Evolutionary conservation across 108 stramenopile genomes (phyloP).

Genomic region (Pseudonitzschia delicatissima): DNA sequence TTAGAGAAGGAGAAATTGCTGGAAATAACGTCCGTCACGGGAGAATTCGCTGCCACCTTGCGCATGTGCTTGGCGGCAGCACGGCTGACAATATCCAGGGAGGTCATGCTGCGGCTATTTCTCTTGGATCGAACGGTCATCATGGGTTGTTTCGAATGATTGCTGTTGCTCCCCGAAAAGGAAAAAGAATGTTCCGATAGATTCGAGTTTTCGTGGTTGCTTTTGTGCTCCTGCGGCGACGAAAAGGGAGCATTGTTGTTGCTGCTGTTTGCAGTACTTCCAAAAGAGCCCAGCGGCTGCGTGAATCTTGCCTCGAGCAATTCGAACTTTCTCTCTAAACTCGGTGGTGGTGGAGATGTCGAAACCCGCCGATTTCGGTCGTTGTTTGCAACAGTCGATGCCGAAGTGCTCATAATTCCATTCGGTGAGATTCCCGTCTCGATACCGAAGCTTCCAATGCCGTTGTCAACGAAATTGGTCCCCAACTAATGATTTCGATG

Average conservation of each 20-base stretch:
- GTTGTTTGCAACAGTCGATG: too few relatives aligned
- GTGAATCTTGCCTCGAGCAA: conserved; percentile 55
- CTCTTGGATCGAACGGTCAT: conserved; percentile 9
- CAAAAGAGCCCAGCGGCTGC: conserved; percentile 12
- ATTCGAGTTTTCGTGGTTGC: not conserved
- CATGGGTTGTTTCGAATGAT: not conserved
- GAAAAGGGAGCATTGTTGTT: not conserved
- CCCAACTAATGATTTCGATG: too few relatives aligned
- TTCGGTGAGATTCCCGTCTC: too few relatives aligned
- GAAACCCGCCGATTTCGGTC: too few relatives aligned
- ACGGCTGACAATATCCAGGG: conserved; percentile 27
- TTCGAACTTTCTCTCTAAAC: conserved; percentile 44
- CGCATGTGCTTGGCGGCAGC: conserved; percentile 49
- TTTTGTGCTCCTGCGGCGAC: not conserved
- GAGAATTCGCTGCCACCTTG: conserved; percentile 31
- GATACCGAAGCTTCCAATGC: too few relatives aligned
- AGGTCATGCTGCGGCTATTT: conserved; percentile 3
- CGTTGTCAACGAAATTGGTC: too few relatives aligned
- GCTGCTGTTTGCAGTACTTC: not conserved
- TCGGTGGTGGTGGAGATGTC: conserved; percentile 6
- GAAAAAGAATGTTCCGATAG: conserved; percentile 23
- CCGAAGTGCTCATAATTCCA: too few relatives aligned
- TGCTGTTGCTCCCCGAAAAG: conserved; percentile 21
- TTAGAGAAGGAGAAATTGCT: not conserved
- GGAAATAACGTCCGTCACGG: conserved; percentile 1